Percentiles rank a stretch among this genome's conserved stretches.
Evolutionary conservation across 805 yeast species (phyloP).

Genomic region (Ogataea neopini): DNA sequence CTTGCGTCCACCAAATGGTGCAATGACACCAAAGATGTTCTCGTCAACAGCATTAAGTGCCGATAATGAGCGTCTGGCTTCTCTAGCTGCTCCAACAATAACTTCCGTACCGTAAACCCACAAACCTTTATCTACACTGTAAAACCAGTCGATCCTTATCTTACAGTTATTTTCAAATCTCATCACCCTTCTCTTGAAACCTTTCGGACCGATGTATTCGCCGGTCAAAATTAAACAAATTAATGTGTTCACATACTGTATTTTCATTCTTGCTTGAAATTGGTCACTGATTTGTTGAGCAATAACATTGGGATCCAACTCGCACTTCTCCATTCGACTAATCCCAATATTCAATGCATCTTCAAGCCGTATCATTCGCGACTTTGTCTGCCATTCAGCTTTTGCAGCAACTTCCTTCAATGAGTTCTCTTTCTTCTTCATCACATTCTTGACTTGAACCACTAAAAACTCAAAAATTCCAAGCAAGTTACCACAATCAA

Average conservation of each 20-base stretch:
- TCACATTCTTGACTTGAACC: constrained; percentile 5
- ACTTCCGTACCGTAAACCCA: constrained; percentile 1
- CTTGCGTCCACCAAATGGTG: neutral
- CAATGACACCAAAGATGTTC: neutral
- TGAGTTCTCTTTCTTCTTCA: neutral
- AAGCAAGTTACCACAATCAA: constrained; percentile 20
- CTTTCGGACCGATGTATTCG: neutral
- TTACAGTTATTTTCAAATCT: neutral
- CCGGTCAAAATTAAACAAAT: constrained; percentile 8
- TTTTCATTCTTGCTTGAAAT: constrained; percentile 3
- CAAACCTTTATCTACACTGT: constrained; percentile 1
- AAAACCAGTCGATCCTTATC: constrained; percentile 6
- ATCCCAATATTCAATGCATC: neutral
- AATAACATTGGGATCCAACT: constrained; percentile 1
- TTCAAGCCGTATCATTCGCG: neutral
- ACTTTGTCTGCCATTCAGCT: neutral
- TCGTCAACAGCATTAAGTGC: neutral
- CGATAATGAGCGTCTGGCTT: neutral
- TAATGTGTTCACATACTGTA: constrained; percentile 5
- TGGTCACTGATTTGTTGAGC: constrained; percentile 1
- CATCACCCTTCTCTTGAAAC: neutral
- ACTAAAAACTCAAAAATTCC: constrained; percentile 13
- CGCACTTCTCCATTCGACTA: constrained; percentile 4
- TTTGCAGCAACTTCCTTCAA: neutral
- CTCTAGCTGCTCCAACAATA: neutral